phyloP scores from a whole-genome alignment of 495 filamentous ascomycete genomes.

The Cladorrhinum samala region DNA sequence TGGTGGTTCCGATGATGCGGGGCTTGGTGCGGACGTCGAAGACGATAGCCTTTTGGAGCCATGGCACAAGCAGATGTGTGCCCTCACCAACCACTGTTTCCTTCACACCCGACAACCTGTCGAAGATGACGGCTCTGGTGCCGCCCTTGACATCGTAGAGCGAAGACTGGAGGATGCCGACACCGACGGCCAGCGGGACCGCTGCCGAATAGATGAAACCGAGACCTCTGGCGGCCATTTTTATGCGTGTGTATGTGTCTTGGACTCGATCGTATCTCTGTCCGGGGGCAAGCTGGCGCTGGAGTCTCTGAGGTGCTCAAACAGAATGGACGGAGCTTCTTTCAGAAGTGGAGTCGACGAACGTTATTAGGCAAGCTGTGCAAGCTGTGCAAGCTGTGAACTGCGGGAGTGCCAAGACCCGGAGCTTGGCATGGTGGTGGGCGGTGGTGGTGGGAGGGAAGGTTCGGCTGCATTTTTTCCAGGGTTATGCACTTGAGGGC shows the following conservation, averaged over 20 bases:
- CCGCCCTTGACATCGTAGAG: slow-evolving; percentile 97
- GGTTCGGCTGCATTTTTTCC: slow-evolving; percentile 3
- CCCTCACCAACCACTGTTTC: slow-evolving; percentile 90
- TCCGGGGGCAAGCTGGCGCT: slow-evolving; percentile 16
- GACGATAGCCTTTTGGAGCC: slow-evolving; percentile 90
- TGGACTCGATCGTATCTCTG: slow-evolving; percentile 9
- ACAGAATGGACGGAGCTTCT: slow-evolving; percentile 21
- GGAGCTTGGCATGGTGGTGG: no score
- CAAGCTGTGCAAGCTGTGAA: neutral
- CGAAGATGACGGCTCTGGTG: slow-evolving; percentile 95
- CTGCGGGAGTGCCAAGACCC: neutral
- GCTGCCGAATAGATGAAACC: slow-evolving; percentile 61
- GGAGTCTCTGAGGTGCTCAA: neutral
- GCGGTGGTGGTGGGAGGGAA: no score
- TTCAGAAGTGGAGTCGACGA: slow-evolving; percentile 15
- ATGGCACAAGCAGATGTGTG: slow-evolving; percentile 94
- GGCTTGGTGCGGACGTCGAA: slow-evolving; percentile 98
- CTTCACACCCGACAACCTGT: slow-evolving; percentile 85
- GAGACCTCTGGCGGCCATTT: slow-evolving; percentile 54
- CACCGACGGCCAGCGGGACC: slow-evolving; percentile 61
- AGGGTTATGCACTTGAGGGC: slow-evolving; percentile 4
- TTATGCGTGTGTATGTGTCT: slow-evolving; percentile 13
- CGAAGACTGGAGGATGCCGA: slow-evolving; percentile 59
- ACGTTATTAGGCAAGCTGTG: neutral
- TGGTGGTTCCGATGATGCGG: slow-evolving; percentile 94